Evolutionary conservation across 2,329 filamentous ascomycete species (phyloP), one percentile per base, ranked within the genome.

Genomic region (Lasiodiplodia hormozganensis): DNA sequence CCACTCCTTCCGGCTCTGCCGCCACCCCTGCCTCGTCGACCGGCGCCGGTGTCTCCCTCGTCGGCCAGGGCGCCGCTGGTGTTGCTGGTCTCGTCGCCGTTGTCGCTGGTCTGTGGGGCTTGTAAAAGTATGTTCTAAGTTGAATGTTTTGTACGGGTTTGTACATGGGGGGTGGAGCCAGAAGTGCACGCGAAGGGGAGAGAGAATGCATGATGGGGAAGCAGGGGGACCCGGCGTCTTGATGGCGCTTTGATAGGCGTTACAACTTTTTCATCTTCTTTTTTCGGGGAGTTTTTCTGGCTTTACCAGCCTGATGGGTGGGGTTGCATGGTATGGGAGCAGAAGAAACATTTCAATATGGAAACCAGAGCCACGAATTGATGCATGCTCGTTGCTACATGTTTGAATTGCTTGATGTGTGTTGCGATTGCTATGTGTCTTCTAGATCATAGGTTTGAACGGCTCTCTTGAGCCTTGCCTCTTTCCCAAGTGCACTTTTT

Each of bases 41-140:
- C 11, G 38, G 57, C n/a, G 67, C 60, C 2, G 58, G 47, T 10
- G 74, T 74, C 21, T 73, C 75, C 65, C 74, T 76, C 28, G 76
- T 76, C 31, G 65, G 54, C 11, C 49, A 62, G 21, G 66, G 66
- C 10, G 36, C 52, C 6, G 54, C 54, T 7, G 34, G 66, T 23
- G 23, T 54, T 52, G 62, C 62, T 2, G 60, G 60, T 1, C 16
- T 68, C 18, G 66, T 49, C 11, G 66, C 66, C 14, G n/a, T 68
- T 16, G 36, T 62, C n/a, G 65, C 54, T n/a, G 54, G 65, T 36
- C 43, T 60, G 21, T 67, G 65, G 65, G 65, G 65, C 28, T 67
- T 67, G 43, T 67, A 38, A 51, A 28, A 28, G 21, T 23, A 2
- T 25, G 8, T 40, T 16, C 16, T 14, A 14, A 53, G 5, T 14